A percentile compares a stretch with the other conserved stretches of the same genome.
These are phyloP conservation scores for Mycena capillaripes DNA, from an alignment of 768 basidiomycete species.

Conservation along the genomic window DNA sequence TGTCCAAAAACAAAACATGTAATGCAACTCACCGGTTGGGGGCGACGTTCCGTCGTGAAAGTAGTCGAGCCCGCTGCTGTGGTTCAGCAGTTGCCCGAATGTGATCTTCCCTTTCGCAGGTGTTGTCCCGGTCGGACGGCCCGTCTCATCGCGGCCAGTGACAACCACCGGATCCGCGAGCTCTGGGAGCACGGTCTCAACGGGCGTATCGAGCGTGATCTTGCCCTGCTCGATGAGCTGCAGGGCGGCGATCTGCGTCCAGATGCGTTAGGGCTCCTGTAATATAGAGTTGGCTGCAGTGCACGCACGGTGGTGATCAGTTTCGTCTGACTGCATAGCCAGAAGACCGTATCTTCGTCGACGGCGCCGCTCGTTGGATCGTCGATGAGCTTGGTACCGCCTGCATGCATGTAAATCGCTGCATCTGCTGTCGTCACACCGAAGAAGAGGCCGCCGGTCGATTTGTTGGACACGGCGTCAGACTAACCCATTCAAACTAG, in stretches of 20 bases:
- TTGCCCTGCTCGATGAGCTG: slow-evolving; percentile 48
- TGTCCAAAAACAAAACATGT: no score
- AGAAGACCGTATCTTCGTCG: slow-evolving; percentile 20
- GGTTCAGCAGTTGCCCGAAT: slow-evolving; percentile 47
- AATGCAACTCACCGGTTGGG: neutral
- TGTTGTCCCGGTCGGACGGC: slow-evolving; percentile 26
- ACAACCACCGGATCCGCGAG: slow-evolving; percentile 44
- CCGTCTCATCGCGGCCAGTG: slow-evolving; percentile 31
- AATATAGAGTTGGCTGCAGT: no score
- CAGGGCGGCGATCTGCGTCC: slow-evolving; percentile 45
- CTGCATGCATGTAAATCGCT: slow-evolving; percentile 7
- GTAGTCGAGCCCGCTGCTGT: slow-evolving; percentile 49
- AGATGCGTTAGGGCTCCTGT: neutral
- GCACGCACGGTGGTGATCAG: slow-evolving; percentile 19
- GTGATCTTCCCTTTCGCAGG: slow-evolving; percentile 42
- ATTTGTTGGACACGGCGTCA: slow-evolving; percentile 5
- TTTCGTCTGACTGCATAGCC: slow-evolving; percentile 27
- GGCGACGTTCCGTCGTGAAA: slow-evolving; percentile 1
- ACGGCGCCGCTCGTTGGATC: slow-evolving; percentile 8
- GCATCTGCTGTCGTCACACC: slow-evolving; percentile 11
- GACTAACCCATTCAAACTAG: neutral
- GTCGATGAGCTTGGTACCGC: slow-evolving; percentile 11
- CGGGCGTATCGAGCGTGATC: slow-evolving; percentile 42
- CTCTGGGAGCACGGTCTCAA: slow-evolving; percentile 44
- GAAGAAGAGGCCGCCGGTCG: slow-evolving; percentile 4